Percentiles rank a stretch among this genome's conserved stretches.
Evolutionary conservation across 352 stramenopile genomes (phyloP).

Genomic region (Phytophthora pistaciae): DNA sequence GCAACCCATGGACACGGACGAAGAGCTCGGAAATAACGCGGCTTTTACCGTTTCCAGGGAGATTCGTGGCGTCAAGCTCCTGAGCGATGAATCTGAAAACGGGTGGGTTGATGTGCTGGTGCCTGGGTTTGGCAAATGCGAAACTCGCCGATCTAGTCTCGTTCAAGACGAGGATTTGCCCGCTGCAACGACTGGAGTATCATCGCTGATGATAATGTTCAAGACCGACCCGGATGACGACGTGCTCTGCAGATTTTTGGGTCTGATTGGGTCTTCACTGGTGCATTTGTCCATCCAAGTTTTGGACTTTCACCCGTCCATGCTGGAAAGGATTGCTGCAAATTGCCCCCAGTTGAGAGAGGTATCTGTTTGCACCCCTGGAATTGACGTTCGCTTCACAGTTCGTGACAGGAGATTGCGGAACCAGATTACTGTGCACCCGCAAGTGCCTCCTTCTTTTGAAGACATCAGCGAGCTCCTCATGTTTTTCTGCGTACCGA

Average conservation of each 20-base stretch:
- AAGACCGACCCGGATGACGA: conserved; percentile 4
- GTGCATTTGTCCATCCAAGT: conserved; percentile 5
- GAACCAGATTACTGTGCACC: background rate
- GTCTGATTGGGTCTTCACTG: conserved; percentile 1
- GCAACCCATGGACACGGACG: background rate
- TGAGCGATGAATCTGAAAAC: background rate
- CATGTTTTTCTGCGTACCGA: background rate
- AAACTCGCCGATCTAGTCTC: conserved; percentile 5
- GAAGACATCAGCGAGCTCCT: background rate
- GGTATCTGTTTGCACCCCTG: conserved; percentile 1
- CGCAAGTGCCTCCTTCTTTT: background rate
- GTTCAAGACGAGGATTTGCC: background rate
- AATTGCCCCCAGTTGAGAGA: conserved; percentile 4
- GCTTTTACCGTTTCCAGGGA: conserved; percentile 2
- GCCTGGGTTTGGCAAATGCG: conserved; percentile 13
- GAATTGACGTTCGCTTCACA: conserved; percentile 1
- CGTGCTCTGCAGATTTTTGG: conserved; percentile 5
- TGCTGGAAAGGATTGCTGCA: background rate
- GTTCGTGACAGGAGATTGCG: background rate
- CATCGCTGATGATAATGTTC: background rate
- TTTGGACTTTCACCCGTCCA: background rate
- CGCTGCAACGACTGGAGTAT: background rate
- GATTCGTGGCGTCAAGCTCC: background rate
- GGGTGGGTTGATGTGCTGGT: conserved; percentile 12
- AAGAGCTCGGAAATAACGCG: conserved; percentile 7